These are phyloP conservation scores for Trametes gibbosa DNA, from an alignment of 768 basidiomycete genomes.

Conservation along the genomic window DNA sequence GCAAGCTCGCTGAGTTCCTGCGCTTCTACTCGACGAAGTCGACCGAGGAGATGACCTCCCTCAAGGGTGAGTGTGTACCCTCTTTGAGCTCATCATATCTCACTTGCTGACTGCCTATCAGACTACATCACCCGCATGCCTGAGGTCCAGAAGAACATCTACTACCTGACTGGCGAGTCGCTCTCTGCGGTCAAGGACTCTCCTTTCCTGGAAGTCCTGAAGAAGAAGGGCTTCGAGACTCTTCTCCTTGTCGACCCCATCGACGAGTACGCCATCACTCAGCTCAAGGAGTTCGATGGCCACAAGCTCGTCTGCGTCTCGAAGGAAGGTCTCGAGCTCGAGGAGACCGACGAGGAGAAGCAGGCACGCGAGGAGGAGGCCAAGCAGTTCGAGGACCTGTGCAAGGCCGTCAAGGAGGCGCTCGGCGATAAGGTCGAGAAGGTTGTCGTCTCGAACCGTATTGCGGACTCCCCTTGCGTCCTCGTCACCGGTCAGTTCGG, in stretches of 20 bases:
- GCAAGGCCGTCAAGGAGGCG: conserved; percentile 94
- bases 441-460: conserved; percentile 96
- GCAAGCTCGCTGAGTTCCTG: conserved; percentile 98
- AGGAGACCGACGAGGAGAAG: conserved; percentile 99
- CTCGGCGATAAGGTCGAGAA: conserved; percentile 99
- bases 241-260: conserved; percentile 97
- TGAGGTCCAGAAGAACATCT: conserved; percentile 97
- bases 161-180: conserved; percentile 99
- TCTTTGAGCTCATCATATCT: background rate
- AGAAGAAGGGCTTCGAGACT: conserved; percentile 99
- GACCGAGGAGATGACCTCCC: conserved; percentile 82
- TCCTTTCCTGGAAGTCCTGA: conserved; percentile 98
- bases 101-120: conserved; percentile 28
- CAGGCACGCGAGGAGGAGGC: conserved; percentile 81
- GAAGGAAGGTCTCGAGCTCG: conserved; percentile 98
- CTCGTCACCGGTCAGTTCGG: conserved; percentile 99
- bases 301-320: conserved; percentile 98
- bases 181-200: conserved; percentile 88
- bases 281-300: conserved; percentile 98
- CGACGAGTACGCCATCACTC: conserved; percentile 97
- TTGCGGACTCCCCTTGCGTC: conserved; percentile 94
- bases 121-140: conserved; percentile 99
- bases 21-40: conserved; percentile 98
- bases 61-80: conserved; percentile 69
- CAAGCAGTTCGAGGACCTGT: conserved; percentile 81